phyloP scores from a whole-genome alignment of 768 basidiomycete genomes.

The Suillus placidus region DNA sequence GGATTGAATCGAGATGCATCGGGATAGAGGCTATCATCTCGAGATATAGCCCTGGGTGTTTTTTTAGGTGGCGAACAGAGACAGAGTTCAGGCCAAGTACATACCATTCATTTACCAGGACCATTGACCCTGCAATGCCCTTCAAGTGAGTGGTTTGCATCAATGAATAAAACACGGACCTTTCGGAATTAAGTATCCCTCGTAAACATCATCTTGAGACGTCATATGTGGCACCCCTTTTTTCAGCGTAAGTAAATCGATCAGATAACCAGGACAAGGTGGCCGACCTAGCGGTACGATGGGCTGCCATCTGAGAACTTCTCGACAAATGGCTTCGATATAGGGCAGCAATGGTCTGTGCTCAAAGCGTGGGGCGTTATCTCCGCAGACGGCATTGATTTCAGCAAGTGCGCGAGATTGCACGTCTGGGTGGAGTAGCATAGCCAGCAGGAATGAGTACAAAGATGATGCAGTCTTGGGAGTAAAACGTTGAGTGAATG shows the following conservation, averaged over 20 bases:
- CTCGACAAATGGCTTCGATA: conserved; percentile 27
- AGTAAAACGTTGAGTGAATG: background rate
- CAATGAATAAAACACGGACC: conserved; percentile 10
- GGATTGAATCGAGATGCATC: conserved; percentile 5
- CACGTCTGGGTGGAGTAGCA: conserved; percentile 30
- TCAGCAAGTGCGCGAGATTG: conserved; percentile 29
- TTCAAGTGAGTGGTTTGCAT: background rate
- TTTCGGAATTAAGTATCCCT: conserved; percentile 24
- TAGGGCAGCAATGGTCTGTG: conserved; percentile 30
- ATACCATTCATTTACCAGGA: conserved; percentile 2
- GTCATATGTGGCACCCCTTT: conserved; percentile 17
- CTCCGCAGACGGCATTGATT: conserved; percentile 27
- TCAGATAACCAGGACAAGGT: background rate
- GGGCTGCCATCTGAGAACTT: conserved; percentile 27
- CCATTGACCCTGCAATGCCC: background rate
- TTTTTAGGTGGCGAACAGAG: background rate
- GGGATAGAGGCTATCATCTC: background rate
- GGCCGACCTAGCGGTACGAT: conserved; percentile 16
- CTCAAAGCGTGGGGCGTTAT: conserved; percentile 27
- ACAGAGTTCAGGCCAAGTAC: background rate
- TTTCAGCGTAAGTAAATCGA: background rate
- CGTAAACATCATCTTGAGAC: conserved; percentile 20
- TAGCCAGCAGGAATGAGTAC: conserved; percentile 28
- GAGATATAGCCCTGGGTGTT: background rate
- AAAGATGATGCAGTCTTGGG: conserved; percentile 19